Evolutionary conservation across 2,329 filamentous ascomycete species (phyloP).

Genomic region (Colletotrichum paranaense): DNA sequence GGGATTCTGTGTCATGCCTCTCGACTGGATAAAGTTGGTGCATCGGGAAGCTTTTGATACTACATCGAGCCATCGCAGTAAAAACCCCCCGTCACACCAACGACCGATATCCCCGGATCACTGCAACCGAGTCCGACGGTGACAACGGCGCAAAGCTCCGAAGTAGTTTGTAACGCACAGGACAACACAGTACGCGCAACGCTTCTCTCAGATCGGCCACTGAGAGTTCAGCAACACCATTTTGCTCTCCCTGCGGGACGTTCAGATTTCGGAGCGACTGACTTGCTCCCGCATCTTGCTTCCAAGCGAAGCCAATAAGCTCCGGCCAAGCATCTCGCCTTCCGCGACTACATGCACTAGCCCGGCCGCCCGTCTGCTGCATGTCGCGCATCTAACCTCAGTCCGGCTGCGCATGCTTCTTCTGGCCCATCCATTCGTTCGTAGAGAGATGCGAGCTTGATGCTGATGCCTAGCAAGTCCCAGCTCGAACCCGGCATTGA

Average conservation of each 20-base stretch:
- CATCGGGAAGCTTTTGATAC: slow-evolving; percentile 24
- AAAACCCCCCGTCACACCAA: slow-evolving; percentile 9
- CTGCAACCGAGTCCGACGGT: slow-evolving; percentile 14
- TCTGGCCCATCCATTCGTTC: not conserved
- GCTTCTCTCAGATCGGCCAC: not conserved
- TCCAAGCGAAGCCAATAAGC: slow-evolving; percentile 12
- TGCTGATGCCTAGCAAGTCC: not conserved
- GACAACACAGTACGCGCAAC: not conserved
- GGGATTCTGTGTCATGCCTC: slow-evolving; percentile 14
- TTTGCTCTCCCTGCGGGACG: not conserved
- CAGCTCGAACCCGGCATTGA: not conserved
- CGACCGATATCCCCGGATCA: slow-evolving; percentile 7
- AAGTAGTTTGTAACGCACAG: not conserved
- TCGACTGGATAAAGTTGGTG: slow-evolving; percentile 16
- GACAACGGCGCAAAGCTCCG: slow-evolving; percentile 10
- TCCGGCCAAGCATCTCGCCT: slow-evolving; percentile 6
- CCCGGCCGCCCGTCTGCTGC: slow-evolving; percentile 13
- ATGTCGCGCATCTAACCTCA: slow-evolving; percentile 7
- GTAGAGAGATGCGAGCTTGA: not conserved
- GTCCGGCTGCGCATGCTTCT: slow-evolving; percentile 14
- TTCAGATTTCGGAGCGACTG: not conserved
- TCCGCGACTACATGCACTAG: slow-evolving; percentile 13
- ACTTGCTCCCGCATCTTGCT: not conserved
- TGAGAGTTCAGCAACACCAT: not conserved
- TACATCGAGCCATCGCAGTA: slow-evolving; percentile 13